A percentile compares a stretch with the other conserved stretches of the same genome.
Evolutionary conservation across 345 rosid genomes (phyloP).

Genomic region (Eucalyptus fibrosa): DNA sequence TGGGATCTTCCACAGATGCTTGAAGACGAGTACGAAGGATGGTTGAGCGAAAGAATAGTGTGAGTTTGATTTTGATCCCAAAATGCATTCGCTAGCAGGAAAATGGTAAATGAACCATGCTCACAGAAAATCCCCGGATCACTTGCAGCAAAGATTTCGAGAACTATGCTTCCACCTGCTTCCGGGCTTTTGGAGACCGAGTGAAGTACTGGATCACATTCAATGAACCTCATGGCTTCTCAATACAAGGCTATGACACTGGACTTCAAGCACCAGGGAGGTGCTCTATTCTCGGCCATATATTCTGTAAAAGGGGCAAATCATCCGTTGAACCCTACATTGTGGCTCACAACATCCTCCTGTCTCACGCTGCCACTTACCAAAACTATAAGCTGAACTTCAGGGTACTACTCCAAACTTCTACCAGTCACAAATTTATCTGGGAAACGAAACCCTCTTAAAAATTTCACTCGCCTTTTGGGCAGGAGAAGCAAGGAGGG

Average conservation of each 20-base stretch:
- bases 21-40: slow-evolving; percentile 80
- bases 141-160: slow-evolving; percentile 59
- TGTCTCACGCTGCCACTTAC: slow-evolving; percentile 80
- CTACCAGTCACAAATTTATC: not conserved
- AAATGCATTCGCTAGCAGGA: not conserved
- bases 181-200: slow-evolving; percentile 74
- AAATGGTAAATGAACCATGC: not conserved
- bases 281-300: slow-evolving; percentile 67
- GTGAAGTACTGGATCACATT: slow-evolving; percentile 89
- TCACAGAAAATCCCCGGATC: not conserved
- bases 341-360: slow-evolving; percentile 76
- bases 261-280: slow-evolving; percentile 97
- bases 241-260: slow-evolving; percentile 82
- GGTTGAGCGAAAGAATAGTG: slow-evolving; percentile 60
- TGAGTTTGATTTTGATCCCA: slow-evolving; percentile 11
- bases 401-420: slow-evolving; percentile 28
- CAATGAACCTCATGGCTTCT: slow-evolving; percentile 80
- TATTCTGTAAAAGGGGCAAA: slow-evolving; percentile 65
- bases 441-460: not conserved
- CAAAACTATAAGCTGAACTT: slow-evolving; percentile 44
- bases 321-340: slow-evolving; percentile 70
- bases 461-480: not conserved
- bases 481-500: slow-evolving; percentile 61
- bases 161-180: slow-evolving; percentile 69
- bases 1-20: slow-evolving; percentile 97